These are phyloP conservation scores for Tolypocladium capitatum DNA, from an alignment of 2,329 filamentous ascomycete species.

Conservation along the genomic window DNA sequence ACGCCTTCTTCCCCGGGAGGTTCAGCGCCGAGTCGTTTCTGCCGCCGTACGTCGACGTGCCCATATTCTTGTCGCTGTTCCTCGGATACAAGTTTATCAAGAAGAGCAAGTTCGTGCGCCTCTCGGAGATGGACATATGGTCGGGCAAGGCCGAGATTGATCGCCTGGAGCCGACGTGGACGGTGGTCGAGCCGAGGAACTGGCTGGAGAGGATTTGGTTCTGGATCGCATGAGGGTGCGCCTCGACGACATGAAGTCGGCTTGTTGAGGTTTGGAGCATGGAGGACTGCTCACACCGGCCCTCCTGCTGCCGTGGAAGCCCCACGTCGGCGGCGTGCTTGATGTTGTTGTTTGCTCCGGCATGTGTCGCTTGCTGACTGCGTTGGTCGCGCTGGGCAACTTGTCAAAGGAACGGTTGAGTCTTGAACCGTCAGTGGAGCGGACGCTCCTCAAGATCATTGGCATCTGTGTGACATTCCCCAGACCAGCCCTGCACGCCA, in stretches of 20 bases:
- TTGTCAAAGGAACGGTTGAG: too few species aligned
- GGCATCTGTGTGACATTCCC: too few species aligned
- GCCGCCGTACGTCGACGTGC: slow-evolving; percentile 56
- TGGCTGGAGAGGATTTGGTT: slow-evolving; percentile 26
- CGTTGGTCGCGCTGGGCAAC: background rate
- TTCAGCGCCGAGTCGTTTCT: slow-evolving; percentile 40
- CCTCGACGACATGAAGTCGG: too few species aligned
- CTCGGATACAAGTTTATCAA: slow-evolving; percentile 52
- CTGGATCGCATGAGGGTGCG: slow-evolving; percentile 26
- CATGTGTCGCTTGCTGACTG: slow-evolving; percentile 20
- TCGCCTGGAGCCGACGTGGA: slow-evolving; percentile 22
- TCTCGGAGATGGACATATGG: slow-evolving; percentile 26
- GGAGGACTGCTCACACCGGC: too few species aligned
- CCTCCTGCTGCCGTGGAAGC: too few species aligned
- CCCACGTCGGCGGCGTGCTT: background rate
- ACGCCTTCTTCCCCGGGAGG: slow-evolving; percentile 50
- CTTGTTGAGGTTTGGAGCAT: too few species aligned
- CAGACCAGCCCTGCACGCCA: too few species aligned
- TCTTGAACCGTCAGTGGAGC: background rate
- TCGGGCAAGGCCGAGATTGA: slow-evolving; percentile 26
- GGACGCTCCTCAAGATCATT: background rate
- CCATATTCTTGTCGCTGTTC: slow-evolving; percentile 51
- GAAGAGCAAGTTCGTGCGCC: slow-evolving; percentile 34
- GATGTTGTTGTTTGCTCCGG: slow-evolving; percentile 1
- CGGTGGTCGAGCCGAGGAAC: slow-evolving; percentile 20